Conservation (phyloP, 1,139 yeast genomes). For the Taphrina communis region DNA sequence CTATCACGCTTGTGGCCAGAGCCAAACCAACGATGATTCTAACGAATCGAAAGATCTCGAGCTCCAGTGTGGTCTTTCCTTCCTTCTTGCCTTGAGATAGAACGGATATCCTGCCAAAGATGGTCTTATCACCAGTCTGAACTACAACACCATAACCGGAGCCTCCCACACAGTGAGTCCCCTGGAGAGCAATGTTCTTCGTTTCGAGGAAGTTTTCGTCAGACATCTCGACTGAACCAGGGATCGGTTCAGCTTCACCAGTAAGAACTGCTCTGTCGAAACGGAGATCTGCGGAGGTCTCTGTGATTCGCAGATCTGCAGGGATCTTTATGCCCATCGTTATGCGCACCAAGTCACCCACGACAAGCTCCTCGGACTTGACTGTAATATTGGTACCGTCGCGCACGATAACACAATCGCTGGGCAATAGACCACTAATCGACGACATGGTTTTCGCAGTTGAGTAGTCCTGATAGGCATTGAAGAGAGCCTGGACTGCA, state of each 20-base stretch:
- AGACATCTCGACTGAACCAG: conserved; percentile 51
- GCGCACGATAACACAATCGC: conserved; percentile 67
- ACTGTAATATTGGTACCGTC: conserved; percentile 68
- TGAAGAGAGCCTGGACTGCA: conserved; percentile 58
- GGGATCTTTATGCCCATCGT: conserved; percentile 82
- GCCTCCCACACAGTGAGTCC: conserved; percentile 59
- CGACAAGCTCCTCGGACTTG: conserved; percentile 72
- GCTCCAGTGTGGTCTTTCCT: conserved; percentile 58
- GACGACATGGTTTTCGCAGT: conserved; percentile 61
- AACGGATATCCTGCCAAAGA: conserved; percentile 60
- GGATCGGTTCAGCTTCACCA: conserved; percentile 58
- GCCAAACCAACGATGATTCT: conserved; percentile 54
- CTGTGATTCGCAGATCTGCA: conserved; percentile 90
- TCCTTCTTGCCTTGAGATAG: conserved; percentile 54
- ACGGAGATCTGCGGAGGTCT: conserved; percentile 80
- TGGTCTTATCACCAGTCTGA: conserved; percentile 58
- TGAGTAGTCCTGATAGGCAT: conserved; percentile 61
- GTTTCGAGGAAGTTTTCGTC: conserved; percentile 57
- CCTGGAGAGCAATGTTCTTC: conserved; percentile 58
- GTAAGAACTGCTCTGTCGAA: conserved; percentile 63
- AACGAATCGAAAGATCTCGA: conserved; percentile 58
- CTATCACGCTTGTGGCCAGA: conserved; percentile 55
- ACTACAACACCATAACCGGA: conserved; percentile 59
- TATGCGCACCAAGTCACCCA: conserved; percentile 77
- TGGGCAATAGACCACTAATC: conserved; percentile 57